phyloP scores from a whole-genome alignment of 1,284 basidiomycete species.

The Leccinum fallax region DNA sequence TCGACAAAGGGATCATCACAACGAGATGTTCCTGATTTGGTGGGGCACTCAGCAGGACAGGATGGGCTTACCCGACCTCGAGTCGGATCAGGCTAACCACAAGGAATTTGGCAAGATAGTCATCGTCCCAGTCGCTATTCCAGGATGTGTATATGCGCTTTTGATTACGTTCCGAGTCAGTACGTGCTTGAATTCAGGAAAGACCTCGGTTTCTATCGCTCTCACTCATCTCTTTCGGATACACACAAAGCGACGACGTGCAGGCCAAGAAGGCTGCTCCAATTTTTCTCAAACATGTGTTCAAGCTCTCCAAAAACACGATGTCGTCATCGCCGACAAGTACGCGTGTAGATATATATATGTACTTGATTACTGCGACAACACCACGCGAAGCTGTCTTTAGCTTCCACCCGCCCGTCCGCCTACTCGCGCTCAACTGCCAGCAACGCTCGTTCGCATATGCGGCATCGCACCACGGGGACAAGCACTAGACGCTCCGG shows the following conservation, averaged over 20 bases:
- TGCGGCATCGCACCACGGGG: too few species aligned
- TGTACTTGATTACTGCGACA: too few species aligned
- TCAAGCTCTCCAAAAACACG: constrained; percentile 58
- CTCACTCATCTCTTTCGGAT: constrained; percentile 81
- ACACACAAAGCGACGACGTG: constrained; percentile 94
- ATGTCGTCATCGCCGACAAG: constrained; percentile 93
- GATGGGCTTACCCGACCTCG: too few species aligned
- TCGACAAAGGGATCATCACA: constrained; percentile 81
- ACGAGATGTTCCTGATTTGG: constrained; percentile 84
- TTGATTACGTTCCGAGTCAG: too few species aligned
- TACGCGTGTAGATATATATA: constrained; percentile 37
- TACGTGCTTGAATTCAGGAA: constrained; percentile 54
- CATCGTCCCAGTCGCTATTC: constrained; percentile 32
- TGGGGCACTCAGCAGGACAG: constrained; percentile 53
- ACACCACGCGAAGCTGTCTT: too few species aligned
- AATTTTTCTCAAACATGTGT: constrained; percentile 78
- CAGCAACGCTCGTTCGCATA: too few species aligned
- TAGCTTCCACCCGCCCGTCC: too few species aligned
- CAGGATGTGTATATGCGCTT: constrained; percentile 66
- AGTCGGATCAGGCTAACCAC: too few species aligned
- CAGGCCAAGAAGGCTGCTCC: constrained; percentile 78
- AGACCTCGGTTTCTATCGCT: constrained; percentile 86
- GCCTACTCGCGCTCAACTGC: too few species aligned
- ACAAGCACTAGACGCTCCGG: constrained; percentile 79
- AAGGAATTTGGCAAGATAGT: constrained; percentile 62